Conservation (phyloP, 176 grass and related monocot genomes). For the Aegilops umbellulata region DNA sequence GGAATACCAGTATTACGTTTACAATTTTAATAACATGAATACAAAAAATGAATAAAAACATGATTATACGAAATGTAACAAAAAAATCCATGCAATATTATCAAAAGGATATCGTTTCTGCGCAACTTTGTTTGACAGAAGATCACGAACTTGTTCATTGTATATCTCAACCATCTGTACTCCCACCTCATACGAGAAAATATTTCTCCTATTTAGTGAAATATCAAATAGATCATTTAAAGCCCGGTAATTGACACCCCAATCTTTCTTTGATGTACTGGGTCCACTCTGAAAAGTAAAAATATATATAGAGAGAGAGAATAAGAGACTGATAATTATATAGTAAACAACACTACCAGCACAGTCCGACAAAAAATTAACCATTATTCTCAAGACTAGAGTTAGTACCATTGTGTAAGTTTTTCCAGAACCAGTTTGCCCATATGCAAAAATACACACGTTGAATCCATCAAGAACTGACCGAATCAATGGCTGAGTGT, state of each 20-base stretch:
- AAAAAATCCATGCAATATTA: background rate
- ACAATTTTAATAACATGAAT: background rate
- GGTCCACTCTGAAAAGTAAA: constrained; percentile 74
- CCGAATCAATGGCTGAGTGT: constrained; percentile 83
- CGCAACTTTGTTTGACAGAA: constrained; percentile 74
- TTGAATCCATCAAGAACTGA: constrained; percentile 96
- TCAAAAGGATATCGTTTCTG: constrained; percentile 96
- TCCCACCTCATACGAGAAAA: constrained; percentile 82
- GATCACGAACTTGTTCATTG: constrained; percentile 98
- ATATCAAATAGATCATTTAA: constrained; percentile 96
- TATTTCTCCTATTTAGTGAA: constrained; percentile 77
- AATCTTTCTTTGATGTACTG: constrained; percentile 73
- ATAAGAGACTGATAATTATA: constrained; percentile 13
- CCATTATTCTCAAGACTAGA: background rate
- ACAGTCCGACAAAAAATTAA: background rate
- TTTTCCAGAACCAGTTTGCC: constrained; percentile 97
- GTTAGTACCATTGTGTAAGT: constrained; percentile 89
- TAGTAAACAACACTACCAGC: background rate
- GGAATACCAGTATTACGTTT: background rate
- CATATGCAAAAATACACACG: constrained; percentile 99
- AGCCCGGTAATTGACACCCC: constrained; percentile 97
- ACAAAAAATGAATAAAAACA: background rate
- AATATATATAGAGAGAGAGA: constrained; percentile 1
- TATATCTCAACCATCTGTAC: constrained; percentile 99
- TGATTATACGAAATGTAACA: background rate